Evolutionary conservation across 1,139 yeast genomes (phyloP).

Genomic region (Hemisphaericaspora lyxosophila): DNA sequence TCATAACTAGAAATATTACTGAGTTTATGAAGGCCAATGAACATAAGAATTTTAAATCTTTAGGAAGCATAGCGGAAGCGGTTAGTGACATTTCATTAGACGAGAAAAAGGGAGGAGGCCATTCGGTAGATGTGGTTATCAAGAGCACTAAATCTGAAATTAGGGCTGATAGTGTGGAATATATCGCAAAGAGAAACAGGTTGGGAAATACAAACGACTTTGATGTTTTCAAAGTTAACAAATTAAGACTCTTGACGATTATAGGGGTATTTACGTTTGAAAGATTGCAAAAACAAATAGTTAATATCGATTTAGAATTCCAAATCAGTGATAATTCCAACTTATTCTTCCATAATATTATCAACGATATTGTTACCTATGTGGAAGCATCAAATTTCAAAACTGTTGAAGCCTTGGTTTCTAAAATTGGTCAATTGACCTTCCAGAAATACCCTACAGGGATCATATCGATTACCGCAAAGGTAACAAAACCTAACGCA

Average conservation of each 20-base stretch:
- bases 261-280: slow-evolving; percentile 94
- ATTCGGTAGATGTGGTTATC: slow-evolving; percentile 45
- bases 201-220: slow-evolving; percentile 12
- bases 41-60: slow-evolving; percentile 48
- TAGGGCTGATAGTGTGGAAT: slow-evolving; percentile 52
- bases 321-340: slow-evolving; percentile 39
- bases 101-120: slow-evolving; percentile 52
- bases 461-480: slow-evolving; percentile 48
- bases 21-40: slow-evolving; percentile 49
- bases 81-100: slow-evolving; percentile 51
- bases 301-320: slow-evolving; percentile 54
- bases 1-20: slow-evolving; percentile 62
- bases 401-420: slow-evolving; percentile 90
- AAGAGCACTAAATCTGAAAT: slow-evolving; percentile 55
- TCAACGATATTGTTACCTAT: slow-evolving; percentile 50
- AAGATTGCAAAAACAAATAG: slow-evolving; percentile 73
- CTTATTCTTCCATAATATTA: slow-evolving; percentile 34
- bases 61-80: slow-evolving; percentile 57
- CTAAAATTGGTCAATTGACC: slow-evolving; percentile 66
- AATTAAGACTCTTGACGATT: slow-evolving; percentile 64
- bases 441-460: slow-evolving; percentile 37
- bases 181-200: slow-evolving; percentile 31
- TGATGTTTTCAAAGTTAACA: slow-evolving; percentile 43
- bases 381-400: slow-evolving; percentile 78
- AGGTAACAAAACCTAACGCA: slow-evolving; percentile 85